These are phyloP conservation scores for Santalum album DNA, from an alignment of 164 flowering plant genomes.

Conservation along the genomic window DNA sequence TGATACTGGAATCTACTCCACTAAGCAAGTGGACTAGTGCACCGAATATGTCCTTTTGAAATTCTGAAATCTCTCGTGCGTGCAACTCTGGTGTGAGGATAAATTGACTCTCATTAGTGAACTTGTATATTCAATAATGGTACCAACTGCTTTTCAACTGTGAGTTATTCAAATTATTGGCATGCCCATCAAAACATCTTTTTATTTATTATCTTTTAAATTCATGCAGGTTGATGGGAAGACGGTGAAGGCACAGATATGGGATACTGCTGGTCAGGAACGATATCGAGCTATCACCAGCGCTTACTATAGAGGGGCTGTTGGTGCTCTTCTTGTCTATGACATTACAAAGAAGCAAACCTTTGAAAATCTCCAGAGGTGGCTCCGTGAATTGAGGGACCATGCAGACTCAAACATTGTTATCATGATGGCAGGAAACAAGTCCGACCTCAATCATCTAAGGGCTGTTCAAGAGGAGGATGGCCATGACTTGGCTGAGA, in stretches of 20 bases:
- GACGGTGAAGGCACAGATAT: slow-evolving; percentile 62
- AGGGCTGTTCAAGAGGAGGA: slow-evolving; percentile 47
- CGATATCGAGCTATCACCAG: slow-evolving; percentile 58
- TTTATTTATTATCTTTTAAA: no score
- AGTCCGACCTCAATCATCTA: slow-evolving; percentile 51
- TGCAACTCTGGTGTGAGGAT: no score
- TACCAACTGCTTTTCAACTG: no score
- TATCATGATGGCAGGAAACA: slow-evolving; percentile 61
- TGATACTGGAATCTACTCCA: no score
- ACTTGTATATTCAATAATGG: no score
- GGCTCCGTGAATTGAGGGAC: slow-evolving; percentile 60
- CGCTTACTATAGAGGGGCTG: slow-evolving; percentile 64
- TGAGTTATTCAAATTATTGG: no score
- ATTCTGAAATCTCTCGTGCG: no score
- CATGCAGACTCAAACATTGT: slow-evolving; percentile 67
- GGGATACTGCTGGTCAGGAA: slow-evolving; percentile 66
- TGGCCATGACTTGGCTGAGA: slow-evolving; percentile 48
- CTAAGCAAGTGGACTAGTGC: no score
- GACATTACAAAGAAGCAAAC: slow-evolving; percentile 61
- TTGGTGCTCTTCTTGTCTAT: slow-evolving; percentile 54
- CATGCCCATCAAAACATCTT: no score
- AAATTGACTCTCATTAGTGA: no score
- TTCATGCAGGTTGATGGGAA: slow-evolving; percentile 45
- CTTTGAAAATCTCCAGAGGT: slow-evolving; percentile 51
- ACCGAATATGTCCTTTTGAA: no score